Percentiles rank a stretch among this genome's conserved stretches.
Conservation (phyloP, 2,329 filamentous ascomycete species). For the Sporothrix sp. region DNA sequence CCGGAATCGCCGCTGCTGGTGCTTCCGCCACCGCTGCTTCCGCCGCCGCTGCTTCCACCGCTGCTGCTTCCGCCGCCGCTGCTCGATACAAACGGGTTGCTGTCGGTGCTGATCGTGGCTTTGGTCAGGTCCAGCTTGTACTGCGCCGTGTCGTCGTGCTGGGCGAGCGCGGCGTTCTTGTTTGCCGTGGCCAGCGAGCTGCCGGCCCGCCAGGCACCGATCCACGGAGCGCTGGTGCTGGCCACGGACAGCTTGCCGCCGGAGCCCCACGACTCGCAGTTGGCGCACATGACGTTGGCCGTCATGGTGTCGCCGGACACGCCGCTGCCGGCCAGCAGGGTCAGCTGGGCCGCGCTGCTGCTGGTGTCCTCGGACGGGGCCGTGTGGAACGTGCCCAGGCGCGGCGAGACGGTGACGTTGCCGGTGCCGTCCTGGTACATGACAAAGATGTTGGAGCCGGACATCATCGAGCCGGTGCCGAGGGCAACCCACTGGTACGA, state of each 20-base stretch:
- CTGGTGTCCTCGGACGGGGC: slow-evolving; percentile 37
- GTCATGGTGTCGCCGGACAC: slow-evolving; percentile 42
- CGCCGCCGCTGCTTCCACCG: slow-evolving; percentile 1
- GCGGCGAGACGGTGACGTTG: slow-evolving; percentile 53
- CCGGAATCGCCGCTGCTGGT: background rate
- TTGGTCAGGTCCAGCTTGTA: slow-evolving; percentile 41
- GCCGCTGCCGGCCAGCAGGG: slow-evolving; percentile 50
- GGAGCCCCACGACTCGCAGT: slow-evolving; percentile 40
- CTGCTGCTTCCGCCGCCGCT: slow-evolving; percentile 9
- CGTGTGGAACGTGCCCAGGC: slow-evolving; percentile 37
- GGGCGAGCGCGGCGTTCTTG: slow-evolving; percentile 29
- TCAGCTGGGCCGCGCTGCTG: slow-evolving; percentile 32
- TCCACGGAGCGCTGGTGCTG: slow-evolving; percentile 36
- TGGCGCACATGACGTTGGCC: slow-evolving; percentile 48
- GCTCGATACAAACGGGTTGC: slow-evolving; percentile 40
- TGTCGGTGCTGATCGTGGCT: slow-evolving; percentile 37
- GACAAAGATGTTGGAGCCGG: slow-evolving; percentile 50
- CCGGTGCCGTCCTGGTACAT: slow-evolving; percentile 48
- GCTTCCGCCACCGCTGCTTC: background rate
- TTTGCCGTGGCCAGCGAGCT: slow-evolving; percentile 35
- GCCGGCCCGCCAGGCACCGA: slow-evolving; percentile 45
- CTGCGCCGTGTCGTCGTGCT: slow-evolving; percentile 36
- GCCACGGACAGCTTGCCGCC: slow-evolving; percentile 33
- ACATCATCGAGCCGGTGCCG: slow-evolving; percentile 47
- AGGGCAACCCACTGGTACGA: slow-evolving; percentile 48